Base-by-base conservation (phyloP, 139 green algal species). In the Chlamydomonas schloesseri region DNA sequence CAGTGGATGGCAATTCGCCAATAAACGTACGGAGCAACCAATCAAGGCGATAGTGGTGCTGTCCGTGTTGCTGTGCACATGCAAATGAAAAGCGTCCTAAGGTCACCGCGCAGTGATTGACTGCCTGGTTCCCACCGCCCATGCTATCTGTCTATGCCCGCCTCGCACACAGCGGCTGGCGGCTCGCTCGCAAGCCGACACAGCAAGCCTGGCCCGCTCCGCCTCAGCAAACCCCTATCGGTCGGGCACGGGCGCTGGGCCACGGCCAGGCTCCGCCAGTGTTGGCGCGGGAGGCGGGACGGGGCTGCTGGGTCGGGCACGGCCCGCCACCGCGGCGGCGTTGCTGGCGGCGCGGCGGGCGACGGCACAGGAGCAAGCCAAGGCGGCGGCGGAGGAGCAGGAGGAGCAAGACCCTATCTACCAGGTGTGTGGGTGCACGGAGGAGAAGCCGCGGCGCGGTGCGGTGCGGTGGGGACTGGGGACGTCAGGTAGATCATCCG, bases 391-490 rank as follows among this genome's bases (percentile, higher is more conserved):
- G 31, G 81, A 87, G 50, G 53, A 70, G 69, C 62, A 60, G 50
- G 81, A 87, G 50, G 73, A 64, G 29, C 53, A 60, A 34, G 81
- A 87, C 34, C 81, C 81, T 3, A n/a, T 87, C 0, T 87, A 87
- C 55, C 31, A 80, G 53, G 81, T 87, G 33, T 11, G 79, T n/a
- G n/a, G n/a, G n/a, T n/a, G n/a, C n/a, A n/a, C n/a, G n/a, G n/a
- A n/a, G n/a, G n/a, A n/a, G n/a, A n/a, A n/a, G n/a, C n/a, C n/a
- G n/a, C n/a, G n/a, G n/a, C n/a, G n/a, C n/a, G n/a, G n/a, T n/a
- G n/a, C n/a, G n/a, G n/a, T n/a, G n/a, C n/a, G n/a, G n/a, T n/a
- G n/a, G n/a, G n/a, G n/a, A n/a, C n/a, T n/a, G n/a, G n/a, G n/a
- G n/a, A n/a, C n/a, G n/a, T n/a, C n/a, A n/a, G n/a, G n/a, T n/a